Conservation (phyloP, 768 basidiomycete species). For the Hypholoma sublateritium region DNA sequence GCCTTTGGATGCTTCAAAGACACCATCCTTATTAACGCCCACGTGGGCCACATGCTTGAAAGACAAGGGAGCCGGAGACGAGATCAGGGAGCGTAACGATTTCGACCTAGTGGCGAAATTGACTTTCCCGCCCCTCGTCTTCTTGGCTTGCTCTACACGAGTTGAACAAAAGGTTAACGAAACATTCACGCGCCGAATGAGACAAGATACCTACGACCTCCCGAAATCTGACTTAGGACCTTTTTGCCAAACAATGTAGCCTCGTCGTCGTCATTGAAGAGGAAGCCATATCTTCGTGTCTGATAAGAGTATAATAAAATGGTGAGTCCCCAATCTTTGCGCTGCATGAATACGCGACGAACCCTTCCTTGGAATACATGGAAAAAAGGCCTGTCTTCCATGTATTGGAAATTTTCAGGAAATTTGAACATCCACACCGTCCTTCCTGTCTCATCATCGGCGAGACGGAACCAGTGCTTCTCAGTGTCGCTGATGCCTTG, state of each 20-base stretch:
- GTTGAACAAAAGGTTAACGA: slow-evolving; percentile 13
- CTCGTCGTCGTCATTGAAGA: slow-evolving; percentile 51
- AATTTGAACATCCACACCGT: slow-evolving; percentile 71
- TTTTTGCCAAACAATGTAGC: slow-evolving; percentile 39
- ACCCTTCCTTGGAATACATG: slow-evolving; percentile 88
- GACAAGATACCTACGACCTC: slow-evolving; percentile 22
- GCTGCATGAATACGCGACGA: slow-evolving; percentile 28
- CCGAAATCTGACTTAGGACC: slow-evolving; percentile 32
- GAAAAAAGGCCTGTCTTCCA: slow-evolving; percentile 88
- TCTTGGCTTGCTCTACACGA: slow-evolving; percentile 21
- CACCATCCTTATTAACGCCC: slow-evolving; percentile 49
- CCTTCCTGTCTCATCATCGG: slow-evolving; percentile 55
- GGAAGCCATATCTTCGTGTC: slow-evolving; percentile 54
- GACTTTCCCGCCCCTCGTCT: slow-evolving; percentile 30
- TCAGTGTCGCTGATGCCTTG: slow-evolving; percentile 23
- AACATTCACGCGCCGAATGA: slow-evolving; percentile 4
- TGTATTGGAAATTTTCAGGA: slow-evolving; percentile 63
- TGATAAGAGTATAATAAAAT: slow-evolving; percentile 46
- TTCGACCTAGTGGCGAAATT: slow-evolving; percentile 35
- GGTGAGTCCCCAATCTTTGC: neutral
- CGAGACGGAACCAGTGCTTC: slow-evolving; percentile 63
- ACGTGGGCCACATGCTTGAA: slow-evolving; percentile 71
- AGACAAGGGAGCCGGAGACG: slow-evolving; percentile 55
- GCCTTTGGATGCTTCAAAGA: slow-evolving; percentile 52
- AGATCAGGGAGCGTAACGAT: slow-evolving; percentile 45